phyloP scores from a whole-genome alignment of 2,329 filamentous ascomycete genomes.

The Colletotrichum aenigma region DNA sequence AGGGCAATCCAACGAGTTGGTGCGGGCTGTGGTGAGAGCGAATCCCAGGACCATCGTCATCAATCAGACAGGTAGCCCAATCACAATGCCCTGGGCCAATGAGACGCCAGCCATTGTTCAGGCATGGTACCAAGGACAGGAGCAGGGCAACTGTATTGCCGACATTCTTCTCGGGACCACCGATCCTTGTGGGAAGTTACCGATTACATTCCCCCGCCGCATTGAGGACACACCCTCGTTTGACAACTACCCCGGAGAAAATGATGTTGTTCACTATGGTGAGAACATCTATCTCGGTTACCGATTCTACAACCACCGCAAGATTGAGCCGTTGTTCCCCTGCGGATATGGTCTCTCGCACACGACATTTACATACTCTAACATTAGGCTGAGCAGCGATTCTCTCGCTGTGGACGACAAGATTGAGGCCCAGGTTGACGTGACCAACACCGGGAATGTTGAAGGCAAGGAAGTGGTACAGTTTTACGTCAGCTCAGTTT shows the following conservation, averaged over 20 bases:
- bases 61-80: not conserved
- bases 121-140: not conserved
- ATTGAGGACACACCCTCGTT: not conserved
- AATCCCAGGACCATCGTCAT: conserved; percentile 19
- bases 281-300: not conserved
- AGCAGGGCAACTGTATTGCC: not conserved
- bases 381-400: not conserved
- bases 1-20: not conserved
- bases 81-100: not conserved
- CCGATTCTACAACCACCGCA: not conserved
- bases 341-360: not conserved
- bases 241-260: not conserved
- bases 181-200: not conserved
- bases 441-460: not conserved
- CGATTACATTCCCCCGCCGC: not conserved
- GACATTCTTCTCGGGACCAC: not conserved
- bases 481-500: not conserved
- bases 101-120: not conserved
- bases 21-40: not conserved
- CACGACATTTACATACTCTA: not conserved
- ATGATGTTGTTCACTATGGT: not conserved
- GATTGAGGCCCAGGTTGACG: not conserved
- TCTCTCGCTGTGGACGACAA: not conserved
- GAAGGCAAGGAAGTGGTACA: not conserved
- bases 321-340: not conserved